phyloP scores from a whole-genome alignment of 345 rosid genomes.

The Pelargonium nanum region DNA sequence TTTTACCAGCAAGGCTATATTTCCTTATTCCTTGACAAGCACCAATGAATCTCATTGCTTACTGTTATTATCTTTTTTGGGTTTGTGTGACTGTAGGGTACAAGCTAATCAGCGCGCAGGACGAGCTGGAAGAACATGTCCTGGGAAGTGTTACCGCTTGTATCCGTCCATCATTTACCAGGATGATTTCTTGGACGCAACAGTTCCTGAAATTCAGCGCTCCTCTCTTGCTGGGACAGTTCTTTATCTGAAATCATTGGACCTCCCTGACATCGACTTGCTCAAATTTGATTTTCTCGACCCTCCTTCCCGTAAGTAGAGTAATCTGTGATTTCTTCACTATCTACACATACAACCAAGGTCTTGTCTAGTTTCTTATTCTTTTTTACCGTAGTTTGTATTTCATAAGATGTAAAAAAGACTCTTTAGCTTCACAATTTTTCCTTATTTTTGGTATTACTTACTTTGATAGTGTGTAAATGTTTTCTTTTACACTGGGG shows the following conservation, averaged over 20 bases:
- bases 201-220: conserved; percentile 93
- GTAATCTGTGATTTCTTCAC: conserved; percentile 9
- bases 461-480: not conserved
- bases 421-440: not conserved
- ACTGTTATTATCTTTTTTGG: not conserved
- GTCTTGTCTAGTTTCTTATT: not conserved
- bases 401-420: too few species aligned
- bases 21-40: too few species aligned
- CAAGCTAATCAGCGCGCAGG: conserved; percentile 99
- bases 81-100: conserved; percentile 43
- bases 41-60: not conserved
- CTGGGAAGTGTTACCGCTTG: conserved; percentile 90
- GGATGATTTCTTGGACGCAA: conserved; percentile 78
- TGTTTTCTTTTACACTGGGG: not conserved
- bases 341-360: not conserved
- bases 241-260: conserved; percentile 86
- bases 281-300: conserved; percentile 95
- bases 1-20: too few species aligned
- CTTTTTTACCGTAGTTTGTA: not conserved
- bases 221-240: conserved; percentile 94
- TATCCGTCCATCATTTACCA: conserved; percentile 65
- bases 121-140: conserved; percentile 95
- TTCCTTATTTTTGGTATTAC: not conserved
- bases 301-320: conserved; percentile 70
- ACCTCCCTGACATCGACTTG: conserved; percentile 82